These are phyloP conservation scores for Cyclocybe cylindracea DNA, from an alignment of 768 basidiomycete genomes.

Conservation along the genomic window DNA sequence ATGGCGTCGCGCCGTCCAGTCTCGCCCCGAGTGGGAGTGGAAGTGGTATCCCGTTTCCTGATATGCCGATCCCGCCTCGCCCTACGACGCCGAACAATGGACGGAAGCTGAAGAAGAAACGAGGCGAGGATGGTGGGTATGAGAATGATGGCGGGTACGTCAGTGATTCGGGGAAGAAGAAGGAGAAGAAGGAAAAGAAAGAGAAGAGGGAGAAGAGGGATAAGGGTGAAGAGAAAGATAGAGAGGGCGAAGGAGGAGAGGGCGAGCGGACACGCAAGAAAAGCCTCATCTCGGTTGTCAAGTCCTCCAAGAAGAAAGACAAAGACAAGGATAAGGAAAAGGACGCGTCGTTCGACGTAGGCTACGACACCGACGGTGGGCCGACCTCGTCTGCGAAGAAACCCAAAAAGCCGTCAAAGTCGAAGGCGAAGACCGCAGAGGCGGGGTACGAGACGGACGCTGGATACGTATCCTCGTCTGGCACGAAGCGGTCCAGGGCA, in stretches of 20 bases:
- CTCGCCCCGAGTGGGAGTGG: conserved; percentile 1
- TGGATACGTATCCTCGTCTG: conserved; percentile 17
- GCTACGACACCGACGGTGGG: conserved; percentile 31
- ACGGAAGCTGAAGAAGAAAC: conserved; percentile 44
- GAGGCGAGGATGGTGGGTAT: conserved; percentile 41
- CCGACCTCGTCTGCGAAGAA: not conserved
- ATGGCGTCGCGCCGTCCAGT: not conserved
- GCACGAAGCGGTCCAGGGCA: conserved; percentile 36
- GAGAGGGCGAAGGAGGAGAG: too few species aligned
- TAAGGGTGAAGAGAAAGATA: conserved; percentile 8
- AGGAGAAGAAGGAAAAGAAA: conserved; percentile 21
- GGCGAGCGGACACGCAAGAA: too few species aligned
- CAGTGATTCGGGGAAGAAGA: conserved; percentile 42
- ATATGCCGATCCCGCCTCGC: conserved; percentile 16
- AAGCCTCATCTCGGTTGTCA: too few species aligned
- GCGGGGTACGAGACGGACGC: conserved; percentile 43
- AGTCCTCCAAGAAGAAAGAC: conserved; percentile 5
- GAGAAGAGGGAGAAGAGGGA: conserved; percentile 22
- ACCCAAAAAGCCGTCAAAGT: conserved; percentile 17
- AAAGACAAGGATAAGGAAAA: conserved; percentile 20
- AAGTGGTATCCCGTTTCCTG: conserved; percentile 22
- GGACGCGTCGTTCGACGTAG: conserved; percentile 7
- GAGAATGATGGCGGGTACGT: conserved; percentile 55
- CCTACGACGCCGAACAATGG: conserved; percentile 25
- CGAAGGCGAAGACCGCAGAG: conserved; percentile 15